Base-by-base conservation (phyloP, 2,329 filamentous ascomycete species). In the Lasiodiplodia sp. region DNA sequence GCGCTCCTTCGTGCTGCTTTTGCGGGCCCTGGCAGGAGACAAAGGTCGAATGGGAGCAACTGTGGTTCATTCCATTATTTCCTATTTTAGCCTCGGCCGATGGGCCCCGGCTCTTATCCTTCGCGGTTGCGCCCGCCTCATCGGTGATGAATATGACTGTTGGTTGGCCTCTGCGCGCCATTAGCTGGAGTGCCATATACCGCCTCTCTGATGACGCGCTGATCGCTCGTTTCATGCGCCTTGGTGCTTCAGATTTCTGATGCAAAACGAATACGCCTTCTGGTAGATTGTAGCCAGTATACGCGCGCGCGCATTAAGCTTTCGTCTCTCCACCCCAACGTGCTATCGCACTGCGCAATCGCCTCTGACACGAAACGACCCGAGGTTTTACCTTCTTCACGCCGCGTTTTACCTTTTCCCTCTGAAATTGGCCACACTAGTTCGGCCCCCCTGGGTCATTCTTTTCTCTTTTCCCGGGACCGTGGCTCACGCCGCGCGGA, bases 311-410 rank as follows among this genome's bases (percentile, higher is more conserved):
- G 8, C 31, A 34, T 34, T 34, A 34, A 34, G 31, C 31, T 34
- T 34, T 34, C 31, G 31, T 34, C 31, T 37, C 16, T 44, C 53
- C 38, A 37, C 18, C 12, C 21, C 25, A 38, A 25, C 63, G 25
- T 25, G 25, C 37, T 28, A 28, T 28, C 5, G 28, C 5, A 28
- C 44, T 18, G 8, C 57, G 4, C 57, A 7, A 31, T 31, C 8
- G 31, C 7, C 31, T 40, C 23, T 52, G 40, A 52, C 23, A 25
- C 58, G 44, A 63, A 63, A 51, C 60, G 18, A 38, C 12, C 60
- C 60, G 58, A 18, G 34, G 58, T 63, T 51, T 52, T 52, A 64
- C 60, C 60, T 38, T 51, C 58, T 63, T 31, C 58, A 49, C 25
- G 31, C 37, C 53, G 53, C 37, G 53, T 62, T 62, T 60, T 49